phyloP scores from a whole-genome alignment of 139 green algal species.

The Diplosphaera chodatii region DNA sequence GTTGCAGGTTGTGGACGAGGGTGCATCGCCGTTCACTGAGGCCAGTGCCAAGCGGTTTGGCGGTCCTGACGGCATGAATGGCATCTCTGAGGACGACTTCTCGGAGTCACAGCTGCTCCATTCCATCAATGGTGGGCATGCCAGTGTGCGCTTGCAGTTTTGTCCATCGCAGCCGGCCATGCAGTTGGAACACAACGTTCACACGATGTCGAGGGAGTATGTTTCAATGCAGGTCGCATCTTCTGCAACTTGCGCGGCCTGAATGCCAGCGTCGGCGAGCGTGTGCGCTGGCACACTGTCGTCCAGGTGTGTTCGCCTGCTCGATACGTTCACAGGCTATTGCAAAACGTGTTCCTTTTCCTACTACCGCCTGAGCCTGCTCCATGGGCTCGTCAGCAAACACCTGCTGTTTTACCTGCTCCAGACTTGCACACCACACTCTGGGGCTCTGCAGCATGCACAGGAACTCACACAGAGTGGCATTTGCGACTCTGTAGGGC shows the following conservation, averaged over 20 bases:
- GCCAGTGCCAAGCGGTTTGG: neutral
- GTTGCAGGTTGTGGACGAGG: slow-evolving; percentile 29
- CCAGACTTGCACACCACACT: too few species aligned
- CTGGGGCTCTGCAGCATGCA: too few species aligned
- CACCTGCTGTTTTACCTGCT: too few species aligned
- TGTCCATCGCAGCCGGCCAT: too few species aligned
- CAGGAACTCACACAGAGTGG: too few species aligned
- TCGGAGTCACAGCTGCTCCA: slow-evolving; percentile 26
- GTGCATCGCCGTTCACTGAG: slow-evolving; percentile 1
- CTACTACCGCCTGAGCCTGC: too few species aligned
- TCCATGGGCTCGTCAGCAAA: too few species aligned
- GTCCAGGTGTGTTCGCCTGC: neutral
- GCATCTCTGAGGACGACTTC: slow-evolving; percentile 12
- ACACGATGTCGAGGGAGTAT: neutral
- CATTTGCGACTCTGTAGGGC: slow-evolving; percentile 5
- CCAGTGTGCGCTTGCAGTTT: too few species aligned
- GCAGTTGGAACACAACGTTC: too few species aligned
- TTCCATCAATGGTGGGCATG: slow-evolving; percentile 26
- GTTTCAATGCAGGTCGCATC: slow-evolving; percentile 7
- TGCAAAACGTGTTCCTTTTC: too few species aligned
- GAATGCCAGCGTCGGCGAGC: slow-evolving; percentile 1
- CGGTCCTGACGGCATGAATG: neutral
- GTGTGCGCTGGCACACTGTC: neutral
- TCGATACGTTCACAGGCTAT: too few species aligned
- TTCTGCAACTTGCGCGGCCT: slow-evolving; percentile 23